Evolutionary conservation across 1,284 basidiomycete genomes (phyloP).

Genomic region (Pisolithus thermaeus): DNA sequence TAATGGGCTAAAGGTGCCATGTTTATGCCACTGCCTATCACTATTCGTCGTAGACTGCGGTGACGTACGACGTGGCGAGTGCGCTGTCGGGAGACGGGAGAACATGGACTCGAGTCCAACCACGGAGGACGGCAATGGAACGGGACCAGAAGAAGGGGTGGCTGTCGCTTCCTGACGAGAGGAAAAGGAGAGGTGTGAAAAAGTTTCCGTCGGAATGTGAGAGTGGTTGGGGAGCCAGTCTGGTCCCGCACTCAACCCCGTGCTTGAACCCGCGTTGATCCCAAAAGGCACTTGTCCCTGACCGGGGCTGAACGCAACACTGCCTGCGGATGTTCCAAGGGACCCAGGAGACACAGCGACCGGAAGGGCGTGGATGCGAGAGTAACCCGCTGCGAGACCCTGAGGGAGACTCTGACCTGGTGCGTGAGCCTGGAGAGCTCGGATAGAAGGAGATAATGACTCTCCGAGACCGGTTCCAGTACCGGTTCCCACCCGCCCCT

Average conservation of each 20-base stretch:
- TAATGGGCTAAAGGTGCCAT: conserved; percentile 45
- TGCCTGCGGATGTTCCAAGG: conserved; percentile 22
- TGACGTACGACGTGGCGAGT: conserved; percentile 33
- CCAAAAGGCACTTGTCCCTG: conserved; percentile 28
- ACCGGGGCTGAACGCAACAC: conserved; percentile 24
- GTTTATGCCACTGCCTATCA: conserved; percentile 33
- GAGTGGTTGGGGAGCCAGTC: conserved; percentile 28
- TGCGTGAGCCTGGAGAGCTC: conserved; percentile 71
- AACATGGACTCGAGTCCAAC: conserved; percentile 44
- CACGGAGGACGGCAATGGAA: conserved; percentile 17
- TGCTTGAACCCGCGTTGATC: conserved; percentile 21
- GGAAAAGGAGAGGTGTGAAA: conserved; percentile 24
- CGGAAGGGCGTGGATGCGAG: conserved; percentile 72
- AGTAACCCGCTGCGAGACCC: conserved; percentile 81
- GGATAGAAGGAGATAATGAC: conserved; percentile 55
- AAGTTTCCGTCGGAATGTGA: conserved; percentile 10
- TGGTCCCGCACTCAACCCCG: conserved; percentile 9
- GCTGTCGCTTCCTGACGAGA: conserved; percentile 10
- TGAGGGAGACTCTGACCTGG: conserved; percentile 86
- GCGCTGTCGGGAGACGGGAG: conserved; percentile 32
- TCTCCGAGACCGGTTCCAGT: conserved; percentile 26
- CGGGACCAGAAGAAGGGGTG: conserved; percentile 5
- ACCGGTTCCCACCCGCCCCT: conserved; percentile 26
- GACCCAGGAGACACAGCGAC: conserved; percentile 37
- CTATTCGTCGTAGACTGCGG: conserved; percentile 32